Percentiles rank a stretch among this genome's conserved stretches.
phyloP scores from a whole-genome alignment of 2,329 filamentous ascomycete genomes.

The Fusarium sp. region DNA sequence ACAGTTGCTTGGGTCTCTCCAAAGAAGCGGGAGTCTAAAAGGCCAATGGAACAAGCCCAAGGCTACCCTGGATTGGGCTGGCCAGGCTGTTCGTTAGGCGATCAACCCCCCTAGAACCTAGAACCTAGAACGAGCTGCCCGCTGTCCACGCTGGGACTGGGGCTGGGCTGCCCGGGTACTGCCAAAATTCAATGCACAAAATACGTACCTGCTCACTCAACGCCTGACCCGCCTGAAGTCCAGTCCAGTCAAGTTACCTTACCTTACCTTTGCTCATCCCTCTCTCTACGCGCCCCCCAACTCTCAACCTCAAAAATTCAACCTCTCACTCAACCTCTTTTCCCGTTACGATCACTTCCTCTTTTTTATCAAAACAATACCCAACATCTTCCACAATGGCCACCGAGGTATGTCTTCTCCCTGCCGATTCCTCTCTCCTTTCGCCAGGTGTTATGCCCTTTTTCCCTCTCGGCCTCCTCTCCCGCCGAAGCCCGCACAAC shows the following conservation, averaged over 20 bases:
- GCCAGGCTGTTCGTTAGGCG: not conserved
- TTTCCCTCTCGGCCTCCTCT: constrained; percentile 36
- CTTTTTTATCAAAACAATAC: constrained; percentile 36
- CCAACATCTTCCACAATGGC: constrained; percentile 47
- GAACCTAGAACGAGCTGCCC: not conserved
- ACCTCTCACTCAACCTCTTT: constrained; percentile 38
- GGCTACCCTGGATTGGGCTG: constrained; percentile 3
- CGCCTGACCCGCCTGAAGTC: constrained; percentile 13
- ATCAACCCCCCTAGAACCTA: constrained; percentile 3
- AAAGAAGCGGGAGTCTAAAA: constrained; percentile 19
- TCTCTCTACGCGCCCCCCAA: constrained; percentile 43
- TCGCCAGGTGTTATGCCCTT: constrained; percentile 27
- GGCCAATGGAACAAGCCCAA: not conserved
- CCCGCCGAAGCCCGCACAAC: constrained; percentile 41
- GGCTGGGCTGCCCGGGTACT: not conserved
- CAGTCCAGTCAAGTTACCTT: constrained; percentile 28
- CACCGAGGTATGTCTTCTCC: constrained; percentile 48
- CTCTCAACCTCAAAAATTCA: constrained; percentile 45
- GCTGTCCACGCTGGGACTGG: not conserved
- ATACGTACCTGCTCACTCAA: constrained; percentile 2
- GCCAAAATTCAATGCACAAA: constrained; percentile 2
- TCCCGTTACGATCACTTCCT: constrained; percentile 38
- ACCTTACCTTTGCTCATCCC: constrained; percentile 35
- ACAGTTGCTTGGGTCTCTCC: constrained; percentile 6
- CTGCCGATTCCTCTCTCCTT: constrained; percentile 11